Evolutionary conservation across 2,329 filamentous ascomycete species (phyloP), one percentile per base, ranked within the genome.

Genomic region (Ceratocystis lukuohia): DNA sequence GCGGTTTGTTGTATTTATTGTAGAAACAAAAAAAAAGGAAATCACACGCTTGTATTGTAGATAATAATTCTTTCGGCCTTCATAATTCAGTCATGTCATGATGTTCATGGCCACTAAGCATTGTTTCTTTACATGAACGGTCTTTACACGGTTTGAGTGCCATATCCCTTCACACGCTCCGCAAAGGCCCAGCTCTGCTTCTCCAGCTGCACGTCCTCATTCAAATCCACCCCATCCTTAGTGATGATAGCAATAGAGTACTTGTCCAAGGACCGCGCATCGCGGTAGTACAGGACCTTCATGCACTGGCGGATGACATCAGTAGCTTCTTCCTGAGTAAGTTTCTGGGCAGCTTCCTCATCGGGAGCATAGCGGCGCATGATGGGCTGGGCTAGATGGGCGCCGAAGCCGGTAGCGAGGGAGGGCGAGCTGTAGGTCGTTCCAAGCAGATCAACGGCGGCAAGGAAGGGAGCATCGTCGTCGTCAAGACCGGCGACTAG

Each of bases 101-200:
- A 41, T 41, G 37, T 41, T 25, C 20, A 56, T 37, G 56, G 56
- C 56, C 33, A 59, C 30, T 59, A 59, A 59, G 33, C 50, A 37
- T 17, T 41, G 37, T 41, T 41, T 41, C 10, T 41, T 41, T 41
- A 41, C 37, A 41, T 41, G 37, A 41, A 41, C 37, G 10, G 37
- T 20, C 8, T 56, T 69, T 79, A 85, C 12, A 84, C 82, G 59
- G 78, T 81, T 81, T 97, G 92, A 30, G 92, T 95, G 69, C 94
- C 94, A 75, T 99, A 99, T 57, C 94, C 94, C 76, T 85, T 88
- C 76, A 99, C 96, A 72, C 87, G 84, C 75, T 97, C 93, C 28
- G 94, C 94, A 80, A 99, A 99, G 64, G 89, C 91, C 94, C 93
- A 97, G 83, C 91, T 96, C 83, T 97, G 93, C 72, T 87, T 83